These are phyloP conservation scores for Chlorella sp. DNA, from an alignment of 139 green algal genomes.

Conservation along the genomic window DNA sequence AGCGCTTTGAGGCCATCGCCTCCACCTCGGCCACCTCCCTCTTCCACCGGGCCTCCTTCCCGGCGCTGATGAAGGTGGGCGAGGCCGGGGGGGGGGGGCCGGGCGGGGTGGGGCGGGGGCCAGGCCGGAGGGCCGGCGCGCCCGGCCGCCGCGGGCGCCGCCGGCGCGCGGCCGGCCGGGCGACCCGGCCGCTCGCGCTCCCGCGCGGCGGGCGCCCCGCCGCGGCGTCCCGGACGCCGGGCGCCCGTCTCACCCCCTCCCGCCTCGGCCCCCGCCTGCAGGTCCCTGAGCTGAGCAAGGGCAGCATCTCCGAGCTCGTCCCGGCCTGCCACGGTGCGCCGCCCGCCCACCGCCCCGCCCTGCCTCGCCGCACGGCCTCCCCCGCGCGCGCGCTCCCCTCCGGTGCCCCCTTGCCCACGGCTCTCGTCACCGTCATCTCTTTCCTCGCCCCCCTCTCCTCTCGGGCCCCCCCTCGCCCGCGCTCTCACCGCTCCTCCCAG, in stretches of 20 bases:
- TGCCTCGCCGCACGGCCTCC: too few species aligned
- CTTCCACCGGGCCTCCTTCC: constrained; percentile 56
- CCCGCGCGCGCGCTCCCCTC: too few species aligned
- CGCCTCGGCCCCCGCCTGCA: not conserved
- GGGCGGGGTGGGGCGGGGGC: not conserved
- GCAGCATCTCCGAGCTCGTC: constrained; percentile 66
- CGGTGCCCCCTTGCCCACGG: too few species aligned
- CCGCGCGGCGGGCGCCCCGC: not conserved
- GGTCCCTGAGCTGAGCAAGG: constrained; percentile 27
- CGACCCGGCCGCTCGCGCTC: not conserved
- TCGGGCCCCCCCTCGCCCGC: too few species aligned
- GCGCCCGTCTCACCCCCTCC: too few species aligned
- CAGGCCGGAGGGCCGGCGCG: too few species aligned
- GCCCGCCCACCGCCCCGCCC: too few species aligned
- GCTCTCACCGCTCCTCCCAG: too few species aligned
- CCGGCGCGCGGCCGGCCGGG: not conserved
- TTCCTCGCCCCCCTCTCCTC: too few species aligned
- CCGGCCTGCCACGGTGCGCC: constrained; percentile 58
- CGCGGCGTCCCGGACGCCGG: not conserved
- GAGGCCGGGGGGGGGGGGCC: not conserved
- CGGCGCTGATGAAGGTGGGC: constrained; percentile 31
- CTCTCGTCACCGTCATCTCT: too few species aligned
- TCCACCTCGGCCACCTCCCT: constrained; percentile 52
- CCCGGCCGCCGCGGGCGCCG: too few species aligned
- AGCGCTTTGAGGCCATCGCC: constrained; percentile 49